A percentile compares a stretch with the other conserved stretches of the same genome.
Conservation (phyloP, 2,329 filamentous ascomycete species). For the Hypoxylon sp. region DNA sequence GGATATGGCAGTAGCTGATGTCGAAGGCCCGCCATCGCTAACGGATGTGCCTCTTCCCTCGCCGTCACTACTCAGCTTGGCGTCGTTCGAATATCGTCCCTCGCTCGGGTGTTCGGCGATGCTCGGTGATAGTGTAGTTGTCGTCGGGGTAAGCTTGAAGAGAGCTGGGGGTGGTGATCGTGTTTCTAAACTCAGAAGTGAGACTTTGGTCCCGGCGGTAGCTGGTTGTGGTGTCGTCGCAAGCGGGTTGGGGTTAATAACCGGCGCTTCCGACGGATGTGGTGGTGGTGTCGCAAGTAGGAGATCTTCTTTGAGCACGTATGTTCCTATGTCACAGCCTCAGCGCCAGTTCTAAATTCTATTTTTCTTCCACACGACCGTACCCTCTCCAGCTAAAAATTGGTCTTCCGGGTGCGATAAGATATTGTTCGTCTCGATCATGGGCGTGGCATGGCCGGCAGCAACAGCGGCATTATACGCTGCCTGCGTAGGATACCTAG, state of each 20-base stretch:
- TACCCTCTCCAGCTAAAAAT: constrained; percentile 93
- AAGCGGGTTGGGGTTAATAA: constrained; percentile 90
- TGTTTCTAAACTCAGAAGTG: constrained; percentile 79
- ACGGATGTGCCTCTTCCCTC: constrained; percentile 66
- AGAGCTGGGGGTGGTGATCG: constrained; percentile 66
- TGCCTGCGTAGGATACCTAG: constrained; percentile 81
- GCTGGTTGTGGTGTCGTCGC: constrained; percentile 88
- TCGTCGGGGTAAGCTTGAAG: constrained; percentile 67
- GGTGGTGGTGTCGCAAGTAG: constrained; percentile 94
- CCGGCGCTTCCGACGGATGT: constrained; percentile 91
- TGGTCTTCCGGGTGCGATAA: constrained; percentile 88
- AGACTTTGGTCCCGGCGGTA: constrained; percentile 85
- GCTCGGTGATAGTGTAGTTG: constrained; percentile 62
- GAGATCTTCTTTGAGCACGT: constrained; percentile 89
- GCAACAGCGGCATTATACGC: constrained; percentile 80
- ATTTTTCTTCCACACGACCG: constrained; percentile 7
- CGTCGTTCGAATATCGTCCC: constrained; percentile 70
- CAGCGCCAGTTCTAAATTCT: constrained; percentile 28
- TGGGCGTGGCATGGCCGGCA: constrained; percentile 75
- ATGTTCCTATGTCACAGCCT: constrained; percentile 74
- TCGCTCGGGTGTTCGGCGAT: constrained; percentile 74
- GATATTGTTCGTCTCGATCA: constrained; percentile 95
- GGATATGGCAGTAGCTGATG: constrained; percentile 57
- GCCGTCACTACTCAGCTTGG: constrained; percentile 68
- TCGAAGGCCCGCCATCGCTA: constrained; percentile 62